These are phyloP conservation scores for Cryptosporidium baileyi DNA, from an alignment of 169 alveolate genomes.

Conservation along the genomic window DNA sequence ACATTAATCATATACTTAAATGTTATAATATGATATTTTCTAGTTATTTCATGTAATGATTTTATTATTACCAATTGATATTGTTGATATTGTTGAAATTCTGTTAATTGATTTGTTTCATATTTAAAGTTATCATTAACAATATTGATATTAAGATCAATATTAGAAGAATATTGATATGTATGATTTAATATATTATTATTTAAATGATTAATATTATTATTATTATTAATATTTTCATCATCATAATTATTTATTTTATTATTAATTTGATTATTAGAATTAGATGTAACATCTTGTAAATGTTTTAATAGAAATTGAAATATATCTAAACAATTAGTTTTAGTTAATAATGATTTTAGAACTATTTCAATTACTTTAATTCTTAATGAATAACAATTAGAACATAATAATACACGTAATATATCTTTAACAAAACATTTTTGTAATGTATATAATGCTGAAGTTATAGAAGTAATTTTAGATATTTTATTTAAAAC, in stretches of 20 bases:
- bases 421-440: slow-evolving; percentile 29
- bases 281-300: not conserved
- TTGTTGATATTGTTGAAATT: slow-evolving; percentile 32
- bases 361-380: slow-evolving; percentile 16
- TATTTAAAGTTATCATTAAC: not conserved
- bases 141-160: not conserved
- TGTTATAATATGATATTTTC: slow-evolving; percentile 21
- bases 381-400: slow-evolving; percentile 20
- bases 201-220: not conserved
- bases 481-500: slow-evolving; percentile 79
- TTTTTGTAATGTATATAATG: slow-evolving; percentile 27
- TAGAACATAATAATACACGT: slow-evolving; percentile 33
- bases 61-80: slow-evolving; percentile 31
- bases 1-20: slow-evolving; percentile 9
- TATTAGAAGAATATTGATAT: not conserved
- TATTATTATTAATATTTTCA: not conserved
- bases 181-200: no score
- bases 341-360: slow-evolving; percentile 11
- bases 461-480: slow-evolving; percentile 56
- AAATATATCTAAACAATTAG: slow-evolving; percentile 59
- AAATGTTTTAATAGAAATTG: slow-evolving; percentile 41
- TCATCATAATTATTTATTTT: not conserved
- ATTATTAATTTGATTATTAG: not conserved
- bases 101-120: no score
- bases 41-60: slow-evolving; percentile 29